Base-by-base conservation (phyloP, 1,139 yeast species). In the Suhomyces yuchorum region DNA sequence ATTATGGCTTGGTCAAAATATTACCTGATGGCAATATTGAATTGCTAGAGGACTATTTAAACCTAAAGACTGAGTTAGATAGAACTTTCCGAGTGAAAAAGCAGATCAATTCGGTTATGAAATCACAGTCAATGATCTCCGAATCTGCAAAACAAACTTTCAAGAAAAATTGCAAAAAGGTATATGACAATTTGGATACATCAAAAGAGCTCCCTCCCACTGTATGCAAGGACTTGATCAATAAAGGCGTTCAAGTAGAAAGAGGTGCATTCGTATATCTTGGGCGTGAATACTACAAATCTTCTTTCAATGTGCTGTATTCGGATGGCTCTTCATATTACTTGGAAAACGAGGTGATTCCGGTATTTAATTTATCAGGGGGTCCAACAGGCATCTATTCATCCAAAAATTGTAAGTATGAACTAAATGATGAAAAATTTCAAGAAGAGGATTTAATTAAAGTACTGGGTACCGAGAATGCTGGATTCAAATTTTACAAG, bases 1-100 rank as follows among this genome's bases (percentile, higher is more conserved):
- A 87, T 61, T 93, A 93, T 67, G 99, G 99, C 0, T 73, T 93
- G 37, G 96, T 93, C 2, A 79, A 81, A 46, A 66, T 86, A 14
- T 61, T 66, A 44, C 78, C 78, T 50, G 71, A 77, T 42, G 93
- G 92, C 0, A 77, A 82, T 58, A 83, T 78, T 1, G 70, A 71
- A 34, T 47, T 86, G 2, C 65, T 82, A 42, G 62, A 72, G 3
- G 95, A 87, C 61, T 87, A 75, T 56, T 62, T 73, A 18, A 64
- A 73, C 19, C 73, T 86, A 47, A 80, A 79, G 56, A 53, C 63
- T 1, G 83, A 79, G 56, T 78, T 77, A 49, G 64, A 71, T n/a
- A 56, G 68, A 8, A 50, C 70, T 26, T 65, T 68, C 2, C 60
- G 57, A n/a, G 47, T 66, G 17, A 69, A 67, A 44, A 45, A 52